Percentiles rank a stretch among this genome's conserved stretches.
phyloP scores from a whole-genome alignment of 2,329 filamentous ascomycete species.

The Penicillium fuscoglaucum region DNA sequence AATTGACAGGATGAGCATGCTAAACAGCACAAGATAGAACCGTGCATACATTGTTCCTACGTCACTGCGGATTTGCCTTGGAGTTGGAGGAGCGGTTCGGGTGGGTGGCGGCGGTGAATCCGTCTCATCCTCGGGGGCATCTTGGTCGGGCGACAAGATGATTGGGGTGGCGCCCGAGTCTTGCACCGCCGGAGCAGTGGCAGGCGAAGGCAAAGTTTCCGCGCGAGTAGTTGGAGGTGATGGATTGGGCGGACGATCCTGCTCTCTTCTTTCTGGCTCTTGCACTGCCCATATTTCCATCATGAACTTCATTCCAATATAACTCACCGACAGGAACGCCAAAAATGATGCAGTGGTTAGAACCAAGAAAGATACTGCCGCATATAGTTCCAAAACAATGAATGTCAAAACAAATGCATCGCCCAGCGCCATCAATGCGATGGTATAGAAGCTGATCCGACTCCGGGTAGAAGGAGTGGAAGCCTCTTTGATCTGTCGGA shows the following conservation, averaged over 20 bases:
- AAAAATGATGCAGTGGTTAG: slow-evolving; percentile 59
- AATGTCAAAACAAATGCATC: slow-evolving; percentile 61
- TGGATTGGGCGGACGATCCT: slow-evolving; percentile 29
- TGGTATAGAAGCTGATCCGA: slow-evolving; percentile 64
- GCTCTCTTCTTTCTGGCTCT: slow-evolving; percentile 44
- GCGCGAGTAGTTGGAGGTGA: slow-evolving; percentile 33
- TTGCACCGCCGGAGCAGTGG: slow-evolving; percentile 46
- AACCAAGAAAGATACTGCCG: slow-evolving; percentile 56
- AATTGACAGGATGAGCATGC: slow-evolving; percentile 59
- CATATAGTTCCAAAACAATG: slow-evolving; percentile 56
- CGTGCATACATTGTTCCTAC: slow-evolving; percentile 61
- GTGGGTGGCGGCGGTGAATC: slow-evolving; percentile 32
- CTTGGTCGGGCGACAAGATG: slow-evolving; percentile 62
- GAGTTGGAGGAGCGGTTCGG: slow-evolving; percentile 35
- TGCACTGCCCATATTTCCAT: slow-evolving; percentile 68
- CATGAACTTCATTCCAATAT: slow-evolving; percentile 65
- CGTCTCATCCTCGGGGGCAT: slow-evolving; percentile 44
- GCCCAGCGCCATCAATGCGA: slow-evolving; percentile 61
- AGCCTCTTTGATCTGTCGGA: slow-evolving; percentile 64
- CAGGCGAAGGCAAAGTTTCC: slow-evolving; percentile 52
- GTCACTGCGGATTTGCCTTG: slow-evolving; percentile 45
- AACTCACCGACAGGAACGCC: slow-evolving; percentile 60
- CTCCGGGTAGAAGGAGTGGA: slow-evolving; percentile 65
- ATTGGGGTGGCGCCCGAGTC: slow-evolving; percentile 56
- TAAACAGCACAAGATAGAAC: slow-evolving; percentile 62